phyloP scores from a whole-genome alignment of 2,329 filamentous ascomycete species.

The Aspergillus glaucus region DNA sequence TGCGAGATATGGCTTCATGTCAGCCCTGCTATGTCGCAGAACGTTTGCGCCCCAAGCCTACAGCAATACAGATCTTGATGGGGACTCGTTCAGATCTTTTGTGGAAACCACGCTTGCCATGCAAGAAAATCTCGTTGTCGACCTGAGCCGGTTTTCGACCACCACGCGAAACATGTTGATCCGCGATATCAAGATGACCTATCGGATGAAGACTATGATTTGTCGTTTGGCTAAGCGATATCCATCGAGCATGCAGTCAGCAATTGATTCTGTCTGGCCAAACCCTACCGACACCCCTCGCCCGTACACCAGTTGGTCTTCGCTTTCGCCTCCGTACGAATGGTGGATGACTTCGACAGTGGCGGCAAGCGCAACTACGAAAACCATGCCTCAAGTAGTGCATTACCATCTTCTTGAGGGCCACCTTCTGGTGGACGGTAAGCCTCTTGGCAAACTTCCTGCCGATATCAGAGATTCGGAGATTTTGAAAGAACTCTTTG shows the following conservation, averaged over 20 bases:
- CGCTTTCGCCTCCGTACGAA: conserved; percentile 13
- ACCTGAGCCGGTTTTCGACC: conserved; percentile 30
- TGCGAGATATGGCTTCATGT: conserved; percentile 46
- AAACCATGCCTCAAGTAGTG: conserved; percentile 28
- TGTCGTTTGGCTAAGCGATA: conserved; percentile 26
- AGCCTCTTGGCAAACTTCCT: conserved; percentile 49
- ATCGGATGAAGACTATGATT: conserved; percentile 32
- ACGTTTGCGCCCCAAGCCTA: conserved; percentile 32
- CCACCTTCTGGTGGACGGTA: conserved; percentile 44
- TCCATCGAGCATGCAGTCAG: conserved; percentile 22
- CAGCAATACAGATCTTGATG: conserved; percentile 1
- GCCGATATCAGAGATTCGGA: conserved; percentile 41
- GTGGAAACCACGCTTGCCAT: conserved; percentile 39
- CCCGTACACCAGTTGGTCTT: conserved; percentile 15
- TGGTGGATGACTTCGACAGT: conserved; percentile 31
- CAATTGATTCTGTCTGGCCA: conserved; percentile 42
- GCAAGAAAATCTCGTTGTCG: conserved; percentile 42
- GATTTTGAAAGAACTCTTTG: conserved; percentile 49
- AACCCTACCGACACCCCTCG: conserved; percentile 17
- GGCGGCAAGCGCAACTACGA: conserved; percentile 14
- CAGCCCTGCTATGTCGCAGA: conserved; percentile 51
- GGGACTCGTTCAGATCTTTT: conserved; percentile 21
- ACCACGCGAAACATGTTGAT: conserved; percentile 37
- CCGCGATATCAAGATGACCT: conserved; percentile 43
- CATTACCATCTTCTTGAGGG: conserved; percentile 45